A percentile compares a stretch with the other conserved stretches of the same genome.
Evolutionary conservation across 441 rosid genomes (phyloP).

Genomic region (Breynia disticha): DNA sequence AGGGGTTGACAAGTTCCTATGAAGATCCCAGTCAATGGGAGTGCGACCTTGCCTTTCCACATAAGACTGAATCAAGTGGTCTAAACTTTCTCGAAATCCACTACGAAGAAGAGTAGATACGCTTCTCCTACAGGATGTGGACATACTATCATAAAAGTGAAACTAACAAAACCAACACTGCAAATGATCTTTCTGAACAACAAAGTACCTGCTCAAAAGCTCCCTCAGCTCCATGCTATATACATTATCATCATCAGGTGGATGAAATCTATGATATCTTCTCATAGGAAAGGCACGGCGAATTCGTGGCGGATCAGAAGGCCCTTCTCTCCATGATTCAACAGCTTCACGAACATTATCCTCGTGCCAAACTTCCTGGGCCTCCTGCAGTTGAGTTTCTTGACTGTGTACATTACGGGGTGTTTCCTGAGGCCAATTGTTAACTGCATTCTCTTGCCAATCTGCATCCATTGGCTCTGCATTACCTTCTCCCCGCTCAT

Average conservation of each 20-base stretch:
- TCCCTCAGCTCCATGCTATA: slow-evolving; percentile 88
- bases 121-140: slow-evolving; percentile 52
- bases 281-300: slow-evolving; percentile 45
- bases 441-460: slow-evolving; percentile 42
- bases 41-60: slow-evolving; percentile 73
- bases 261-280: slow-evolving; percentile 71
- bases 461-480: slow-evolving; percentile 45
- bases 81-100: slow-evolving; percentile 89
- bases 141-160: slow-evolving; percentile 7
- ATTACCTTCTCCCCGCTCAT: slow-evolving; percentile 41
- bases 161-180: background rate
- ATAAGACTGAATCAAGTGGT: slow-evolving; percentile 75
- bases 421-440: slow-evolving; percentile 46
- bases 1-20: slow-evolving; percentile 49
- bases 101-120: slow-evolving; percentile 87
- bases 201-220: slow-evolving; percentile 68
- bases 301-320: slow-evolving; percentile 41
- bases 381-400: slow-evolving; percentile 32
- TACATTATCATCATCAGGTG: slow-evolving; percentile 76
- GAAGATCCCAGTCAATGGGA: slow-evolving; percentile 80
- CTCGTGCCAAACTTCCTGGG: slow-evolving; percentile 44
- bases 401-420: slow-evolving; percentile 34
- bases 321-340: slow-evolving; percentile 46
- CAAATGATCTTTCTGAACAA: background rate
- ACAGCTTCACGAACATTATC: slow-evolving; percentile 40